Evolutionary conservation across 768 basidiomycete species (phyloP), one percentile per base, ranked within the genome.

Genomic region (Rhizopogon roseolus): DNA sequence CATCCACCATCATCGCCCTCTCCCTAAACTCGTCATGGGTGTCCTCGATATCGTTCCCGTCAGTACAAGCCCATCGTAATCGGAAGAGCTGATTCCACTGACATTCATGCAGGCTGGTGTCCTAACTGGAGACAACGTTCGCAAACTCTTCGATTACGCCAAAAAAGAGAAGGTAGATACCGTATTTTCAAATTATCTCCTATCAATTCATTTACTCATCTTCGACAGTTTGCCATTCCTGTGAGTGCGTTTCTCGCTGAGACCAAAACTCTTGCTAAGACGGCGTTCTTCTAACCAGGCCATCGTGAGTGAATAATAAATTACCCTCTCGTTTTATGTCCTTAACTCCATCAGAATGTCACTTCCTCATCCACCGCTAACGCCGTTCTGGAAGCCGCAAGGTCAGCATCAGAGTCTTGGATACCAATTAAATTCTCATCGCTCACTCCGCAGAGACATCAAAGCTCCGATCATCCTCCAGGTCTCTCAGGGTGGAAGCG

Each of bases 391-490:
- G 96, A 99, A 75, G 96, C 93, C 54, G 96, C 96, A 49, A 86
- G 93, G 90, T 91, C 63, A 44, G 65, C 56, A 17, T 14, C 39
- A 45, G 11, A 38, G 2, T 34, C 6, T 27, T 44, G 41, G 16
- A 42, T 41, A 53, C 55, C 52, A 54, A 60, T 45, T 3, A 32
- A 0, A 16, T 29, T 3, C 50, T 59, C 28, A 66, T 25, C 25
- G 17, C 22, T 57, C 19, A 19, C 11, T 25, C 29, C 53, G 42
- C 63, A 92, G 92, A 60, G 97, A 98, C 71, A 83, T 90, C 80
- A 98, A 98, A 72, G 81, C 96, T 29, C 96, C 96, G 55, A 94
- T 99, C 75, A 98, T 99, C 73, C 77, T 98, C 64, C 97, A 98
- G 69, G 86, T 95, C 58, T 99, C 97, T 52, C 95, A 99, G 71